Evolutionary conservation across 2,329 filamentous ascomycete species (phyloP).

Genomic region (Stemphylium lycopersici): DNA sequence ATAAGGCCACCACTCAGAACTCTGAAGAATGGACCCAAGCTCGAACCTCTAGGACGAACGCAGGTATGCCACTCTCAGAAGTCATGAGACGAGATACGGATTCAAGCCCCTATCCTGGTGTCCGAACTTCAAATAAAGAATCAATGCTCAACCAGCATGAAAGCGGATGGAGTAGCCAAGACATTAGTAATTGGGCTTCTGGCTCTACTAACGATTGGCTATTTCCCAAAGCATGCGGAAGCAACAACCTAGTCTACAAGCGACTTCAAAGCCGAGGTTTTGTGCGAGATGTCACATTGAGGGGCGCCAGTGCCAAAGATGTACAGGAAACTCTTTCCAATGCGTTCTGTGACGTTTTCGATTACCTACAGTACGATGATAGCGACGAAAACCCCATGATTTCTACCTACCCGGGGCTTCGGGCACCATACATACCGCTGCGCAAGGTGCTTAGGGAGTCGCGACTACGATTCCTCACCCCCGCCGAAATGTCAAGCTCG

Average conservation of each 20-base stretch:
- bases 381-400: conserved; percentile 36
- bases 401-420: conserved; percentile 60
- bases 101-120: conserved; percentile 29
- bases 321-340: conserved; percentile 68
- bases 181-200: conserved; percentile 57
- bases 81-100: conserved; percentile 26
- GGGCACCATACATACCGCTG: conserved; percentile 74
- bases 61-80: conserved; percentile 10
- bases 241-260: conserved; percentile 67
- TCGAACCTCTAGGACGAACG: conserved; percentile 21
- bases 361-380: conserved; percentile 37
- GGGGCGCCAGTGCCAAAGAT: conserved; percentile 69
- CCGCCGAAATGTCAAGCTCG: conserved; percentile 74
- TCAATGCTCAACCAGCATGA: conserved; percentile 42
- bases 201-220: conserved; percentile 63
- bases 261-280: conserved; percentile 78
- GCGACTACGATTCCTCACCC: conserved; percentile 71
- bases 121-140: conserved; percentile 16
- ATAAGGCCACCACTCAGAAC: conserved; percentile 47
- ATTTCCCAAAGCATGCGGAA: conserved; percentile 70
- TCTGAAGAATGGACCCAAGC: conserved; percentile 57
- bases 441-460: conserved; percentile 78
- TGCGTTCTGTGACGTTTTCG: conserved; percentile 65
- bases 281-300: conserved; percentile 67
- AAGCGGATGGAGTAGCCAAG: conserved; percentile 57